Conservation (phyloP, 225 moss, liverwort and hornwort species). For the Polytrichum formosum region DNA sequence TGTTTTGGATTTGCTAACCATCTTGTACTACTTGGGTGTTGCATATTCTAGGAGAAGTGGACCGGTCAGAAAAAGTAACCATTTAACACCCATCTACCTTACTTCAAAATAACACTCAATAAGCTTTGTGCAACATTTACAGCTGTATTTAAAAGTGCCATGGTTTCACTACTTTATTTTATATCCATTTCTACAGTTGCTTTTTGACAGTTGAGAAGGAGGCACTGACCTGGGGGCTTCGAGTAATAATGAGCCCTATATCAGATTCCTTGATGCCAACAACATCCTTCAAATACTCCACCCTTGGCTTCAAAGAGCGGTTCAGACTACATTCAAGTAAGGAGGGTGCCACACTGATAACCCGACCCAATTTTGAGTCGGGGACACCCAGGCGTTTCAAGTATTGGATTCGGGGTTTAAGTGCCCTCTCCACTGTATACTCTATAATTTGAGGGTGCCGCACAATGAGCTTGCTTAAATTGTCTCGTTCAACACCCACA, state of each 20-base stretch:
- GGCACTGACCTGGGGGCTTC: conserved; percentile 49
- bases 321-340: conserved; percentile 66
- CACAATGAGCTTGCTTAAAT: conserved; percentile 60
- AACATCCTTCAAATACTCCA: conserved; percentile 40
- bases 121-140: too few relatives aligned
- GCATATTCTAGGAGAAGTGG: too few relatives aligned
- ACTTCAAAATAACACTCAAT: too few relatives aligned
- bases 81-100: too few relatives aligned
- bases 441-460: conserved; percentile 70
- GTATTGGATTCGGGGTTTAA: conserved; percentile 60
- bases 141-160: too few relatives aligned
- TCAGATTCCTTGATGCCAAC: conserved; percentile 61
- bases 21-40: too few relatives aligned
- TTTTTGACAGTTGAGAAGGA: neutral
- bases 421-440: conserved; percentile 62
- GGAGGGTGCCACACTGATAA: conserved; percentile 57
- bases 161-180: too few relatives aligned
- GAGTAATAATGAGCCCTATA: conserved; percentile 56
- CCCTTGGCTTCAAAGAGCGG: conserved; percentile 60
- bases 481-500: conserved; percentile 48
- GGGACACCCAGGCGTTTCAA: conserved; percentile 61
- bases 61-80: too few relatives aligned
- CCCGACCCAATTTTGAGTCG: conserved; percentile 57
- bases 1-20: too few relatives aligned
- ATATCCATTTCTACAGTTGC: too few relatives aligned